These are phyloP conservation scores for Calvatia gigantea DNA, from an alignment of 768 basidiomycete species.

Conservation along the genomic window DNA sequence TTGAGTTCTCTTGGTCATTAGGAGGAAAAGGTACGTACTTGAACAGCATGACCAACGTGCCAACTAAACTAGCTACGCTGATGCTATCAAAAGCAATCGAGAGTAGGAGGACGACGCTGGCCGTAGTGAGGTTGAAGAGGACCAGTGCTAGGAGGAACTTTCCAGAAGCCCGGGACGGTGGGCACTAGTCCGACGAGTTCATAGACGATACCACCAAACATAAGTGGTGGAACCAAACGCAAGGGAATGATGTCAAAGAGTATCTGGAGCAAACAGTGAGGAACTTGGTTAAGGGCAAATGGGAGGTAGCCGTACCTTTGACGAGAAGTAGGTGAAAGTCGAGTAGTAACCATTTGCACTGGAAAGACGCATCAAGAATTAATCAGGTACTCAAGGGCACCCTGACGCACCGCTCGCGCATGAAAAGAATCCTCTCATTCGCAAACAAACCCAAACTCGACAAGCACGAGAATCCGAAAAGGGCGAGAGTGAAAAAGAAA, in stretches of 20 bases:
- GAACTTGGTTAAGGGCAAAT: background rate
- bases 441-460: constrained; percentile 93
- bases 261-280: constrained; percentile 44
- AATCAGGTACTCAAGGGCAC: background rate
- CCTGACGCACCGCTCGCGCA: constrained; percentile 82
- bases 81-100: constrained; percentile 86
- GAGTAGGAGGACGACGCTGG: constrained; percentile 85
- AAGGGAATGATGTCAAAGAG: constrained; percentile 96
- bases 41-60: constrained; percentile 95
- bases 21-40: constrained; percentile 59
- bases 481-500: constrained; percentile 95
- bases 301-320: constrained; percentile 56
- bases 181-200: constrained; percentile 93
- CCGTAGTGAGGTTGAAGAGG: constrained; percentile 94
- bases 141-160: constrained; percentile 96
- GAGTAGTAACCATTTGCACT: constrained; percentile 98
- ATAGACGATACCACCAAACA: constrained; percentile 96
- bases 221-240: constrained; percentile 89
- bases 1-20: no score
- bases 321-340: constrained; percentile 93
- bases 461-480: constrained; percentile 96
- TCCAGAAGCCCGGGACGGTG: constrained; percentile 90
- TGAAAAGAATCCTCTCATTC: constrained; percentile 93
- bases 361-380: constrained; percentile 5
- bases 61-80: constrained; percentile 89